Percentiles rank a stretch among this genome's conserved stretches.
phyloP scores from a whole-genome alignment of 306 rosid species.

The Vigna nakashimae region DNA sequence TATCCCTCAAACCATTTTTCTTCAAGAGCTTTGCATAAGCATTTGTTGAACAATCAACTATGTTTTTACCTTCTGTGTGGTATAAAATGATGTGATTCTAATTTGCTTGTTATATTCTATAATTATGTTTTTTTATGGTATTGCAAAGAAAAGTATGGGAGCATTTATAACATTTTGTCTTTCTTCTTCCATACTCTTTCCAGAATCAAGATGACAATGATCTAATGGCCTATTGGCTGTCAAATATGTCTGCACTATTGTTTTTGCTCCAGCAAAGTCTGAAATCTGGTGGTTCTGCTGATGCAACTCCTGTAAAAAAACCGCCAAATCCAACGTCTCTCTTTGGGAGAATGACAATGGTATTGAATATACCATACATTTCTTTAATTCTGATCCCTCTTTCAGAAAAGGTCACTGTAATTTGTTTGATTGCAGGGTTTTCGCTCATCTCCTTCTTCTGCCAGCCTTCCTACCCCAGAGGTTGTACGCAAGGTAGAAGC shows the following conservation, averaged over 20 bases:
- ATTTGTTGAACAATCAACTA: constrained; percentile 15
- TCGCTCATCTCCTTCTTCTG: constrained; percentile 95
- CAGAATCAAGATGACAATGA: constrained; percentile 97
- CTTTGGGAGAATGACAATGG: constrained; percentile 99
- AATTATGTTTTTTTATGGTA: constrained; percentile 16
- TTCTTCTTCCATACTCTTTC: constrained; percentile 36
- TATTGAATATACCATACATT: constrained; percentile 42
- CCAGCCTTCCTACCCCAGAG: constrained; percentile 73
- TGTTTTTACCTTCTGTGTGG: constrained; percentile 28
- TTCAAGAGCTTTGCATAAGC: background rate
- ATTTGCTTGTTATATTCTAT: constrained; percentile 18
- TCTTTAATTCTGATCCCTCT: constrained; percentile 17
- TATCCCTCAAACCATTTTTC: constrained; percentile 24
- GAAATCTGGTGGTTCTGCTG: constrained; percentile 67
- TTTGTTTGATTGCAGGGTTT: constrained; percentile 71
- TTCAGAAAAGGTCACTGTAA: constrained; percentile 6
- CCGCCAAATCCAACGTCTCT: constrained; percentile 88
- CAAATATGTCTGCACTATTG: constrained; percentile 88
- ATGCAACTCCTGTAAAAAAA: constrained; percentile 71
- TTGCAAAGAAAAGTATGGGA: constrained; percentile 12
- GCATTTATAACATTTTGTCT: constrained; percentile 17
- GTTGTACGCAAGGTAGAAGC: constrained; percentile 93
- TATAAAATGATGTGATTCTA: constrained; percentile 36
- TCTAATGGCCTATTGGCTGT: constrained; percentile 97
- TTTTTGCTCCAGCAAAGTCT: constrained; percentile 92